Evolutionary conservation across 768 basidiomycete species (phyloP).

Genomic region (Lactarius indigo): DNA sequence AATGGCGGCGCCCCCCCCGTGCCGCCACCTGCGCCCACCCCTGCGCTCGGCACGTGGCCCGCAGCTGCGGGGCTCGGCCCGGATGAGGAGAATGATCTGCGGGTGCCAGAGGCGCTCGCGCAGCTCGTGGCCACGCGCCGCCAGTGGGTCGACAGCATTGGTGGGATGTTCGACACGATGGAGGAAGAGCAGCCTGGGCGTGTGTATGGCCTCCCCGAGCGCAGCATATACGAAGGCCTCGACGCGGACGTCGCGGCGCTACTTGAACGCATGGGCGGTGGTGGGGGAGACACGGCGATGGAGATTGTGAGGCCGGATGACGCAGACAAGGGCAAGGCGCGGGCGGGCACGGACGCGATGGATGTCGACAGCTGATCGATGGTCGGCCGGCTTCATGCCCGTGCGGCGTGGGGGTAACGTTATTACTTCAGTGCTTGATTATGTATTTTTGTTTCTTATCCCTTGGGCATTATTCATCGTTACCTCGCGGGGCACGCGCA

Average conservation of each 20-base stretch:
- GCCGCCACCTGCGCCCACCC: conserved; percentile 16
- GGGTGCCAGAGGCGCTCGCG: conserved; percentile 63
- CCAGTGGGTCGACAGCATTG: conserved; percentile 76
- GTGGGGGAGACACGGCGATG: conserved; percentile 27
- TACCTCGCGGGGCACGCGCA: neutral
- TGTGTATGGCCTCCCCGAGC: conserved; percentile 73
- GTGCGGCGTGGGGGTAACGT: conserved; percentile 27
- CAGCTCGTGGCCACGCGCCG: conserved; percentile 72
- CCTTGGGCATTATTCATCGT: conserved; percentile 10
- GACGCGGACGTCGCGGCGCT: conserved; percentile 56
- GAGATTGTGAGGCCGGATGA: conserved; percentile 27
- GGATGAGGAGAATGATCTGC: conserved; percentile 60
- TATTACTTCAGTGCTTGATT: conserved; percentile 26
- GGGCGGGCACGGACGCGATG: conserved; percentile 57
- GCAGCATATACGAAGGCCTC: conserved; percentile 72
- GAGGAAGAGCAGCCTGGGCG: conserved; percentile 59
- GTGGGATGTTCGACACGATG: conserved; percentile 71
- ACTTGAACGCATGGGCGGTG: conserved; percentile 29
- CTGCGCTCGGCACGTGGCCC: conserved; percentile 55
- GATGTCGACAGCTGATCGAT: conserved; percentile 49
- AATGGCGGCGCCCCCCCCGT: conserved; percentile 25
- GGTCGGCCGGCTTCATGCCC: neutral
- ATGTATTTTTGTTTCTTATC: conserved; percentile 19
- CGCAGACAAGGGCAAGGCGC: conserved; percentile 55
- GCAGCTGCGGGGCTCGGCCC: conserved; percentile 67